Evolutionary conservation across 2,329 filamentous ascomycete species (phyloP).

Genomic region (Hypoxylon sp.): DNA sequence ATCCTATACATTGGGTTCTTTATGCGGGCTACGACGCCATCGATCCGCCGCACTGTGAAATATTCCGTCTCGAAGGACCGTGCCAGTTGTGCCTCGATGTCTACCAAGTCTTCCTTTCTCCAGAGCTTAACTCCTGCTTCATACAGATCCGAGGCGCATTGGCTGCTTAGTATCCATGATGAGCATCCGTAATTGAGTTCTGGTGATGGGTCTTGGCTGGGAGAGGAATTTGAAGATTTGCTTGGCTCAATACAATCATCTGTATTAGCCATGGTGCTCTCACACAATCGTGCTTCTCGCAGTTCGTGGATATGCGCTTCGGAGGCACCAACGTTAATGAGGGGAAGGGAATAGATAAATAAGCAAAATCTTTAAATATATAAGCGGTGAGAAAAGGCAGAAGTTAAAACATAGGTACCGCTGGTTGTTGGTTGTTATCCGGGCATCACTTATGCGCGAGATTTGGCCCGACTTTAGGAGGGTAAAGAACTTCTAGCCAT

Average conservation of each 20-base stretch:
- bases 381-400: conserved; percentile 1
- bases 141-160: conserved; percentile 15
- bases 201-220: conserved; percentile 9
- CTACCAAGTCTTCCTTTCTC: conserved; percentile 18
- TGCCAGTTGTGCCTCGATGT: conserved; percentile 41
- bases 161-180: conserved; percentile 17
- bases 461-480: too few relatives aligned
- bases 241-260: conserved; percentile 6
- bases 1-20: conserved; percentile 45
- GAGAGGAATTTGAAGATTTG: conserved; percentile 8
- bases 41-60: conserved; percentile 48
- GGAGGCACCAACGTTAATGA: conserved; percentile 3
- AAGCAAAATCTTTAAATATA: conserved; percentile 2
- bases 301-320: conserved; percentile 13
- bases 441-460: neutral
- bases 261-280: conserved; percentile 16
- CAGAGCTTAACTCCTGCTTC: conserved; percentile 24
- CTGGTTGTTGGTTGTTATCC: neutral
- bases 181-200: conserved; percentile 16
- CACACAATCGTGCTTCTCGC: conserved; percentile 15
- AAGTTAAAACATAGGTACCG: neutral
- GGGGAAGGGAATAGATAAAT: neutral
- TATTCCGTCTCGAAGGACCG: conserved; percentile 36
- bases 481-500: too few relatives aligned
- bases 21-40: conserved; percentile 44